phyloP scores from a whole-genome alignment of 2,329 filamentous ascomycete species.

The Trichoderma atroviride region DNA sequence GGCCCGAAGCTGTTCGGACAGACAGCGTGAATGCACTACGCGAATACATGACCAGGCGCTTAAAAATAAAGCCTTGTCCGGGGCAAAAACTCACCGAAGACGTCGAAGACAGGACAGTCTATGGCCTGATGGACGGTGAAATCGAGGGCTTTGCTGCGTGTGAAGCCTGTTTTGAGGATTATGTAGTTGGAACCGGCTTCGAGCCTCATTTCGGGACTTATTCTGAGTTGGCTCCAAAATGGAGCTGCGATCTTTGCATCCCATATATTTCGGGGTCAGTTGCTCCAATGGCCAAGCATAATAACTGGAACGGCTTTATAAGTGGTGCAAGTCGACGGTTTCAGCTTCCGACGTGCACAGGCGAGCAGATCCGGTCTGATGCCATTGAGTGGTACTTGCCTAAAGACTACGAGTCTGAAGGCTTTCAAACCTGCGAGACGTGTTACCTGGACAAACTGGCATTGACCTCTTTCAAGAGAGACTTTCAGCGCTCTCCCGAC shows the following conservation, averaged over 20 bases:
- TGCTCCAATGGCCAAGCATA: conserved; percentile 27
- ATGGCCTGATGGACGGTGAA: conserved; percentile 34
- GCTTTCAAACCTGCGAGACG: conserved; percentile 38
- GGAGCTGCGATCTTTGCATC: conserved; percentile 41
- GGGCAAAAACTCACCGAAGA: conserved; percentile 29
- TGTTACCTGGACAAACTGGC: conserved; percentile 42
- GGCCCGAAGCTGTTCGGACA: conserved; percentile 37
- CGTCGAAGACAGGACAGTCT: conserved; percentile 38
- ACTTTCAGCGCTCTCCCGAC: conserved; percentile 32
- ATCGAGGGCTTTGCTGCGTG: conserved; percentile 41
- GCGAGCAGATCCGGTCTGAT: conserved; percentile 30
- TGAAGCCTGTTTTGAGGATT: conserved; percentile 44
- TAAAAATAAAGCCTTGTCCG: conserved; percentile 37
- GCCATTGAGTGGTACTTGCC: conserved; percentile 36
- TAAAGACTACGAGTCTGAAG: conserved; percentile 29
- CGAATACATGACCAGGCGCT: conserved; percentile 36
- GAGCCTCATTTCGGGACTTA: conserved; percentile 36
- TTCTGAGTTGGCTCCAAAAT: conserved; percentile 28
- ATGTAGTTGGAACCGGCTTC: conserved; percentile 35
- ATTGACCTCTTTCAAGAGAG: conserved; percentile 33
- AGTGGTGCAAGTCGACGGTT: conserved; percentile 31
- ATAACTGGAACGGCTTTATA: conserved; percentile 40
- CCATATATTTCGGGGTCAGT: conserved; percentile 32
- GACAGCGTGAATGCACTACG: conserved; percentile 34
- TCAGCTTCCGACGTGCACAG: conserved; percentile 36